A percentile compares a stretch with the other conserved stretches of the same genome.
phyloP scores from a whole-genome alignment of 306 rosid species.

The Cucumis cinereus region DNA sequence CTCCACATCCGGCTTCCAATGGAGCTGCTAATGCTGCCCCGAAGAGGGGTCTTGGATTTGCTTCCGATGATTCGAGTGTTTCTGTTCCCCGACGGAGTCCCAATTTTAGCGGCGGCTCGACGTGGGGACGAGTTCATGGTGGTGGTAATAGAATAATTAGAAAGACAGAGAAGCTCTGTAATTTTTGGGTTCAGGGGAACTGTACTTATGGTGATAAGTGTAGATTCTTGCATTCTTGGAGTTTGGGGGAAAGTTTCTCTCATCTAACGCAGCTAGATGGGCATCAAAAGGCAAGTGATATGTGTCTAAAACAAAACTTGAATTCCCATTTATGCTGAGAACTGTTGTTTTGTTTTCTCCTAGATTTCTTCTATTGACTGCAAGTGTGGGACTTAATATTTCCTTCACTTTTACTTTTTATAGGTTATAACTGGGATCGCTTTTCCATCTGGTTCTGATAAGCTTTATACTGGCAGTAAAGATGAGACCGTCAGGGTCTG shows the following conservation, averaged over 20 bases:
- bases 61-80: slow-evolving; percentile 29
- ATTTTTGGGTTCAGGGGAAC: slow-evolving; percentile 65
- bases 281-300: slow-evolving; percentile 51
- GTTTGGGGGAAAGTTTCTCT: slow-evolving; percentile 67
- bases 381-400: background rate
- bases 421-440: slow-evolving; percentile 85
- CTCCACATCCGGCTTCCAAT: slow-evolving; percentile 14
- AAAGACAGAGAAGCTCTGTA: slow-evolving; percentile 61
- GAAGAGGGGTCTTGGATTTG: slow-evolving; percentile 43
- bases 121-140: slow-evolving; percentile 49
- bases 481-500: slow-evolving; percentile 80
- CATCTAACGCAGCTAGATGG: slow-evolving; percentile 79
- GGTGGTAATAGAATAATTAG: slow-evolving; percentile 33
- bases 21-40: slow-evolving; percentile 36
- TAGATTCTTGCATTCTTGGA: slow-evolving; percentile 77
- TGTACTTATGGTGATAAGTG: slow-evolving; percentile 72
- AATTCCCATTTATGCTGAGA: background rate
- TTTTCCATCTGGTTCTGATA: slow-evolving; percentile 80
- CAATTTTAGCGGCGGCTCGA: slow-evolving; percentile 26
- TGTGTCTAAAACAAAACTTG: background rate
- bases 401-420: background rate
- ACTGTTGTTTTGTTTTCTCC: background rate
- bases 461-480: slow-evolving; percentile 85
- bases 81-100: slow-evolving; percentile 46
- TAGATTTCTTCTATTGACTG: background rate